Base-by-base conservation (phyloP, 495 filamentous ascomycete species). In the Sporormia fimetaria region DNA sequence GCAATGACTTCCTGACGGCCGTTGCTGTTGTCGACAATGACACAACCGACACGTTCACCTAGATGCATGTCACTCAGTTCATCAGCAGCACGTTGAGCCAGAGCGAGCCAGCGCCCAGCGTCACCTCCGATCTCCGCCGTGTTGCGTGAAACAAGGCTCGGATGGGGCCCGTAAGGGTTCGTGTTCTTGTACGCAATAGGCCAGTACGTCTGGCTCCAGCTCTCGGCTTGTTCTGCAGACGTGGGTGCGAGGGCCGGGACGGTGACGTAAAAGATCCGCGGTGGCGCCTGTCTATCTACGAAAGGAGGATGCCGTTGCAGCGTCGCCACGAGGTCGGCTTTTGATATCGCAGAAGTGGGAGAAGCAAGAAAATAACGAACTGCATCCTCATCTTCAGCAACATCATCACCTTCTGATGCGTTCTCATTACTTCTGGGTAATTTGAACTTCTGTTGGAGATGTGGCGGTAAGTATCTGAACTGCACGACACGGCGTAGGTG, bases 401-500 rank as follows among this genome's bases (percentile, higher is more conserved):
- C 28, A 7, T 34, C 33, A 15, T 12, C 16, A 9, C 21, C 14
- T 16, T 22, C 29, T 39, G 32, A 55, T 3, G 14, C 20, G 11
- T 28, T 29, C 24, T 43, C 39, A 43, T 30, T 34, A 33, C 28
- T 29, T 34, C 29, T 20, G 2, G 14, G 21, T 21, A 26, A 30
- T 39, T 15, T 20, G 25, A 37, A 67, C 53, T 22, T 40, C 34
- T 21, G 52, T 54, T 49, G 57, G 4, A 80, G 50, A 14, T 61
- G 51, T 4, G 55, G 29, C 1, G 86, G 82, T 4, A 95, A 66
- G 48, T 75, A 76, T 25, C 69, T 67, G 20, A 67, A 72, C 57
- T 84, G 88, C 30, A 76, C 78, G 42, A 90, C 83, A 35, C 86
- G 75, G 30, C 85, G 78, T 14, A 96, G 71, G 58, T 98, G 90